Evolutionary conservation across 805 yeast genomes (phyloP), one percentile per base, ranked within the genome.

Genomic region (Yamadazyma kitorensis): DNA sequence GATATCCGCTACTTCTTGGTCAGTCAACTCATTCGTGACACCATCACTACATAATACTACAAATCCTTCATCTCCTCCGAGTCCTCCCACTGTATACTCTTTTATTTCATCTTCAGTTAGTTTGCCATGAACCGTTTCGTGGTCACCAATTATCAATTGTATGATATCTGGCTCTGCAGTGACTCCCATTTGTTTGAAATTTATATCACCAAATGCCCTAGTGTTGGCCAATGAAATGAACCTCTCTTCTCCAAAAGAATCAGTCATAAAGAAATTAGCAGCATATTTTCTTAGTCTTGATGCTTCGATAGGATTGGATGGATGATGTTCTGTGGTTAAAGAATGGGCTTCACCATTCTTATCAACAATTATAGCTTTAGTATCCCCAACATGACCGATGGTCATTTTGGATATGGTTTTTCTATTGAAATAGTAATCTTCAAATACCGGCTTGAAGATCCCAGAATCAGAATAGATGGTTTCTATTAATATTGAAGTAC

Each of bases 361-460:
- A 57, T 89, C 98, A 44, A 93, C 84, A n/a, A 93, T 49, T 2
- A 93, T 72, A 5, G 94, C 87, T 42, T 85, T 75, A 3, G 97
- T 84, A 54, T 93, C 98, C 5, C 98, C 98, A 10, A 91, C 80
- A 52, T 93, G 98, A 1, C 94, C 89, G 13, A 89, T 76, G 1
- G 85, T 72, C 15, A 93, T 57, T 48, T 79, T 78, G 15, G 86
- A 69, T 9, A 82, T 62, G 3, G 84, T 80, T 6, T 70, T 65
- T n/a, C 80, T 75, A 41, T 80, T 78, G 61, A 89, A 82, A 56
- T 72, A 82, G 49, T 66, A 72, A 34, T 51, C 49, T 40, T 58
- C 64, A 34, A 41, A 33, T 40, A 55, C 57, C 39, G 65, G 47
- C 50, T 59, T 32, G 54, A 43, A 27, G 54, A 46, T 43, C 46